A percentile compares a stretch with the other conserved stretches of the same genome.
phyloP scores from a whole-genome alignment of 768 basidiomycete species.

The Termitomyces titanicus region DNA sequence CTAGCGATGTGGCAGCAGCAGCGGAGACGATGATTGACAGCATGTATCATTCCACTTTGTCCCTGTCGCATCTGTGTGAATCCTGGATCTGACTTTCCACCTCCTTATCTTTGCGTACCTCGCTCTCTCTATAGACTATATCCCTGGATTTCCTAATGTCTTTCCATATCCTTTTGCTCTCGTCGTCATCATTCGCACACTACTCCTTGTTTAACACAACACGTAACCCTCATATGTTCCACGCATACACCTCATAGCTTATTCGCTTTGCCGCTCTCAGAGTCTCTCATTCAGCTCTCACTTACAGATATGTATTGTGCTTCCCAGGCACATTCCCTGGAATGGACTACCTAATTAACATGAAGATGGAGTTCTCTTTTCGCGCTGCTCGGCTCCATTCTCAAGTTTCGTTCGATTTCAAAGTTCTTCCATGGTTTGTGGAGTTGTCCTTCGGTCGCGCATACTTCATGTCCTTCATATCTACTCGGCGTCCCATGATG shows the following conservation, averaged over 20 bases:
- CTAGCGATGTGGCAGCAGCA: constrained; percentile 79
- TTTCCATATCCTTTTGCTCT: constrained; percentile 4
- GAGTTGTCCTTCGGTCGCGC: too few species aligned
- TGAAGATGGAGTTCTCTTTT: constrained; percentile 3
- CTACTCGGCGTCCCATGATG: neutral
- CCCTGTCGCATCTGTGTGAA: constrained; percentile 1
- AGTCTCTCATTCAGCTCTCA: constrained; percentile 4
- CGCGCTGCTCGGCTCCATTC: neutral
- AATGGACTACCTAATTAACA: constrained; percentile 16
- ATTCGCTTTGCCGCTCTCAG: constrained; percentile 8
- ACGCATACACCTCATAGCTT: constrained; percentile 12
- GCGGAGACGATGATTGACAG: constrained; percentile 45
- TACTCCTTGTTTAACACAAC: constrained; percentile 2
- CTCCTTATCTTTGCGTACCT: constrained; percentile 8
- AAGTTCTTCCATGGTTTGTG: neutral
- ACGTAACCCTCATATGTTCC: constrained; percentile 2
- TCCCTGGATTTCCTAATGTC: constrained; percentile 14
- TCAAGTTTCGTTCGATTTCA: neutral
- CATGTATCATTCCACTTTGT: neutral
- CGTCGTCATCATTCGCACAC: constrained; percentile 3
- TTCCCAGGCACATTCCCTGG: constrained; percentile 9
- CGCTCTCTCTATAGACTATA: constrained; percentile 17
- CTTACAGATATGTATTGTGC: constrained; percentile 16
- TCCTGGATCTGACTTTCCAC: constrained; percentile 9
- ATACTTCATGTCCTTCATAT: too few species aligned